Percentiles rank a stretch among this genome's conserved stretches.
These are phyloP conservation scores for Westerdykella sp. DNA, from an alignment of 2,329 filamentous ascomycete genomes.

Conservation along the genomic window DNA sequence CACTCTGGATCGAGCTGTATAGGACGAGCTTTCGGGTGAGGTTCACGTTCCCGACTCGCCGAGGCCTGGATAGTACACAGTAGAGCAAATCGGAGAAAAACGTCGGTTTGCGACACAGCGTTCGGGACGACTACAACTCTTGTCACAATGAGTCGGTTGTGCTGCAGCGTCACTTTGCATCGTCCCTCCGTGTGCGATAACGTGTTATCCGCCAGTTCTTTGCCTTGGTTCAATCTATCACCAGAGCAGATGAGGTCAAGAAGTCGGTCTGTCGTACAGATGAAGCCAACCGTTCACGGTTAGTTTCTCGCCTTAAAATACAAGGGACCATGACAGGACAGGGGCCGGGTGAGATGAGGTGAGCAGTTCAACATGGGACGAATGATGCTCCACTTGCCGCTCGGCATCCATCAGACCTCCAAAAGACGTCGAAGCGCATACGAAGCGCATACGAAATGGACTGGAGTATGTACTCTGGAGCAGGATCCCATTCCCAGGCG, in stretches of 20 bases:
- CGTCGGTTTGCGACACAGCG: too few species aligned
- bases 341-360: too few species aligned
- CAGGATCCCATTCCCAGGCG: conserved; percentile 5
- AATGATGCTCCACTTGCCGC: conserved; percentile 12
- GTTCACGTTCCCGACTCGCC: too few species aligned
- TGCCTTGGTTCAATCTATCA: background rate
- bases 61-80: too few species aligned
- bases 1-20: background rate
- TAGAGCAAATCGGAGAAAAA: too few species aligned
- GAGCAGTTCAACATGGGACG: background rate
- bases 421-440: conserved; percentile 1
- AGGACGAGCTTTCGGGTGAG: too few species aligned
- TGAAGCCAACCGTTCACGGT: conserved; percentile 9
- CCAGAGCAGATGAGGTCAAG: conserved; percentile 7
- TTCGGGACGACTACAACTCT: too few species aligned
- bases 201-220: conserved; percentile 8
- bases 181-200: background rate
- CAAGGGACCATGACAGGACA: conserved; percentile 4
- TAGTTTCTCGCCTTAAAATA: conserved; percentile 16
- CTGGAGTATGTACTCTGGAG: conserved; percentile 12
- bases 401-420: conserved; percentile 1
- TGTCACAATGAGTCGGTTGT: background rate
- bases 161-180: conserved; percentile 5
- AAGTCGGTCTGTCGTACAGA: conserved; percentile 30
- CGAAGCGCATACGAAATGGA: conserved; percentile 11